Percentiles rank a stretch among this genome's conserved stretches.
Conservation (phyloP, 768 basidiomycete genomes). For the Strobilomyces echinocephalus region DNA sequence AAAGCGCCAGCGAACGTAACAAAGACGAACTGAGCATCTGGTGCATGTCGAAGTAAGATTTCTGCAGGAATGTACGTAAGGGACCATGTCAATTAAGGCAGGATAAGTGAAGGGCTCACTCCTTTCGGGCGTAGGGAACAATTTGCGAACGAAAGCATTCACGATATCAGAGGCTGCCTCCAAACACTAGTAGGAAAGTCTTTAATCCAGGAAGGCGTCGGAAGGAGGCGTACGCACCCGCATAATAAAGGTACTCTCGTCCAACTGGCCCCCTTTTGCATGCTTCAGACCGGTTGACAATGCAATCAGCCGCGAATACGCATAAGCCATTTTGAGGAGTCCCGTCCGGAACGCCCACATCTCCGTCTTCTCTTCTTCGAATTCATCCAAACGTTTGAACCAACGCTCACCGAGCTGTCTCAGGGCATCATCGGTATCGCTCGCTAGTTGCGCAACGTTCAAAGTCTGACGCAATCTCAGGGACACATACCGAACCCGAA, state of each 20-base stretch:
- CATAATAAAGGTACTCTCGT: constrained; percentile 62
- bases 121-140: constrained; percentile 49
- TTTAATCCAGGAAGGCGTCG: background rate
- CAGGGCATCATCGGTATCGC: constrained; percentile 66
- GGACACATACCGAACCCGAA: background rate
- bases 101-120: constrained; percentile 34
- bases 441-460: constrained; percentile 61
- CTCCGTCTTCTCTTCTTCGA: constrained; percentile 47
- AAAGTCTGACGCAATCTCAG: constrained; percentile 40
- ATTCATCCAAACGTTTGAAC: constrained; percentile 46
- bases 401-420: constrained; percentile 51
- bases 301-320: constrained; percentile 64
- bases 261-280: constrained; percentile 49
- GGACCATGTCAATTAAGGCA: background rate
- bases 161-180: constrained; percentile 65
- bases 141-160: constrained; percentile 51
- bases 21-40: constrained; percentile 76
- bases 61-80: constrained; percentile 30
- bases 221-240: constrained; percentile 44
- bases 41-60: constrained; percentile 63
- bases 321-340: constrained; percentile 56
- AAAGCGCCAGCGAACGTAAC: constrained; percentile 79
- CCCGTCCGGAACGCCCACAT: constrained; percentile 59
- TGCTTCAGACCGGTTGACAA: constrained; percentile 77
- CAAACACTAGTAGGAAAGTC: constrained; percentile 45